Conservation (phyloP, 192 early-diverging fungal species). For the Coemansia aciculifera region DNA sequence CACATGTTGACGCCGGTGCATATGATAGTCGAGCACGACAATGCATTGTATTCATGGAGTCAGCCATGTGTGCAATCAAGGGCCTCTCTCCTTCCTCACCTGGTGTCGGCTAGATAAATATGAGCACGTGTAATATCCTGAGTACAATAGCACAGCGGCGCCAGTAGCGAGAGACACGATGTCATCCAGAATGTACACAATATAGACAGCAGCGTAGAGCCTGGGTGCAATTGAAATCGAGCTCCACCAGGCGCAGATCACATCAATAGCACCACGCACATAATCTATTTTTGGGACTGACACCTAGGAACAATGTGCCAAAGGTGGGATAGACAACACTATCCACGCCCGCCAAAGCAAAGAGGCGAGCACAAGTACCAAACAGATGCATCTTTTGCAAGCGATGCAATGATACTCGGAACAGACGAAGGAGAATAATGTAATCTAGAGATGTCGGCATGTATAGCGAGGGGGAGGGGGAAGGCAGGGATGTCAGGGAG, state of each 20-base stretch:
- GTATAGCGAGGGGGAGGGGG: background rate
- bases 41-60: background rate
- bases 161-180: background rate
- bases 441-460: background rate
- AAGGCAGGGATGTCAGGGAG: background rate
- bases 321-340: background rate
- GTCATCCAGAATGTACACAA: background rate
- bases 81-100: background rate
- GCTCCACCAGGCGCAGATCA: background rate
- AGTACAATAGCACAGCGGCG: background rate
- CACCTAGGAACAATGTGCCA: background rate
- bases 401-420: background rate
- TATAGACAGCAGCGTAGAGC: background rate
- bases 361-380: background rate
- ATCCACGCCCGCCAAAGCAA: background rate
- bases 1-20: slow-evolving; percentile 7
- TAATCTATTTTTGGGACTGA: slow-evolving; percentile 6
- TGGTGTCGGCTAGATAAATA: background rate
- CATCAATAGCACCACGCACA: background rate
- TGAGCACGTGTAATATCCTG: background rate
- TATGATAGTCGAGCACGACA: background rate
- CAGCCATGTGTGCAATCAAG: slow-evolving; percentile 2
- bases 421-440: background rate
- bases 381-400: background rate
- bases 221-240: background rate